These are phyloP conservation scores for Blastocystis sp. DNA, from an alignment of 352 stramenopile genomes.

Conservation along the genomic window DNA sequence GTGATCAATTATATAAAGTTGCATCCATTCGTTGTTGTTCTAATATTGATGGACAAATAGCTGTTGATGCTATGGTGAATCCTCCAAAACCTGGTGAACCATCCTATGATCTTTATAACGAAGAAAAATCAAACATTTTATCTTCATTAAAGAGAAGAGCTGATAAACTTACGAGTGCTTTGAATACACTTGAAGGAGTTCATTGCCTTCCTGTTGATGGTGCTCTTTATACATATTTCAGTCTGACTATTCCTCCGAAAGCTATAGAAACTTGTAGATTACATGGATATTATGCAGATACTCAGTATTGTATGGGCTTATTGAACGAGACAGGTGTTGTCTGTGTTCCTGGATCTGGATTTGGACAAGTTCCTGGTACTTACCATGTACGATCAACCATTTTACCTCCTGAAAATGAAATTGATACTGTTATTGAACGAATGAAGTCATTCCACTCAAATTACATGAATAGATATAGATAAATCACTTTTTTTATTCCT, in stretches of 20 bases:
- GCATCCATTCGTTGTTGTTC: slow-evolving; percentile 81
- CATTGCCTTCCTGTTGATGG: slow-evolving; percentile 80
- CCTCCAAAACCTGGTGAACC: slow-evolving; percentile 63
- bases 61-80: slow-evolving; percentile 72
- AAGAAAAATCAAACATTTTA: slow-evolving; percentile 70
- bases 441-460: slow-evolving; percentile 75
- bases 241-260: slow-evolving; percentile 63
- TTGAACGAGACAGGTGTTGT: slow-evolving; percentile 84
- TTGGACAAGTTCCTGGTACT: slow-evolving; percentile 75
- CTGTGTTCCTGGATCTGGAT: slow-evolving; percentile 79
- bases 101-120: slow-evolving; percentile 62
- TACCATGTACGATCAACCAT: slow-evolving; percentile 96
- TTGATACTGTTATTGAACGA: slow-evolving; percentile 72
- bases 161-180: slow-evolving; percentile 66
- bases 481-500: too few species aligned
- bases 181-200: slow-evolving; percentile 81
- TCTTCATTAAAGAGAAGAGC: slow-evolving; percentile 71
- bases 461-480: slow-evolving; percentile 78
- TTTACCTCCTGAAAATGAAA: slow-evolving; percentile 74
- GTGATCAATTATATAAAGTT: slow-evolving; percentile 93
- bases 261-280: slow-evolving; percentile 48
- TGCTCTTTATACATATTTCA: slow-evolving; percentile 92
- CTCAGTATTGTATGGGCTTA: slow-evolving; percentile 80
- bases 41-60: slow-evolving; percentile 78
- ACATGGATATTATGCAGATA: slow-evolving; percentile 64